Evolutionary conservation across 768 basidiomycete genomes (phyloP).

Genomic region (Amanita inopinata): DNA sequence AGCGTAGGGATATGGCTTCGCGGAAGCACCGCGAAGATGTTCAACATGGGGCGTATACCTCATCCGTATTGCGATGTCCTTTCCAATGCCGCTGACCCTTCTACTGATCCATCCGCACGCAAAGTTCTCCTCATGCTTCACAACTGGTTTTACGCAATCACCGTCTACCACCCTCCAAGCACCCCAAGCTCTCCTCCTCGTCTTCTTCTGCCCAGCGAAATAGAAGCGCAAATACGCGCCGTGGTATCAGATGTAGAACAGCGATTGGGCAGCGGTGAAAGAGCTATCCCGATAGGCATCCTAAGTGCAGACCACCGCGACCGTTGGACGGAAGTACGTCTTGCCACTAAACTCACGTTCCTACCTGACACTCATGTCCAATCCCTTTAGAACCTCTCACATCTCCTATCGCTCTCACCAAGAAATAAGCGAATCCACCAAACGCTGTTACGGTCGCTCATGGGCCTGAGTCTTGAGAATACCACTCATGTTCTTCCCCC

Average conservation of each 20-base stretch:
- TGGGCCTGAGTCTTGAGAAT: slow-evolving; percentile 76
- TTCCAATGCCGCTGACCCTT: slow-evolving; percentile 34
- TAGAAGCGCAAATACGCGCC: slow-evolving; percentile 35
- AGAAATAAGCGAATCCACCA: slow-evolving; percentile 51
- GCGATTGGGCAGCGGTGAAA: slow-evolving; percentile 43
- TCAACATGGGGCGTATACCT: slow-evolving; percentile 74
- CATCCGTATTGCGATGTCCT: slow-evolving; percentile 53
- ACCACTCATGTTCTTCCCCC: slow-evolving; percentile 40
- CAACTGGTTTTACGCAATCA: slow-evolving; percentile 73
- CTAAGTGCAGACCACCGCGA: slow-evolving; percentile 78
- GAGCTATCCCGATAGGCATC: slow-evolving; percentile 51
- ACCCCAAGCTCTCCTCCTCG: slow-evolving; percentile 18
- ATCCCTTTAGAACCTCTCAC: slow-evolving; percentile 45
- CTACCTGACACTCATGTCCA: slow-evolving; percentile 2
- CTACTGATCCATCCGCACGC: slow-evolving; percentile 34
- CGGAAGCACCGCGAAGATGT: slow-evolving; percentile 48
- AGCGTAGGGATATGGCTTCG: slow-evolving; percentile 53
- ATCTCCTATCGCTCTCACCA: slow-evolving; percentile 59
- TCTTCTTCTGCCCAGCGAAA: slow-evolving; percentile 27
- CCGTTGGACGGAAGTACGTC: slow-evolving; percentile 64
- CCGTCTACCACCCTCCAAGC: slow-evolving; percentile 41
- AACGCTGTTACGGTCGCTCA: slow-evolving; percentile 62
- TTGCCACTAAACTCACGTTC: background rate
- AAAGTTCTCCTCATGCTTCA: slow-evolving; percentile 63
- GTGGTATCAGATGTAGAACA: slow-evolving; percentile 48